These are phyloP conservation scores for Cladosporium sp. DNA, from an alignment of 2,329 filamentous ascomycete genomes.

Conservation along the genomic window DNA sequence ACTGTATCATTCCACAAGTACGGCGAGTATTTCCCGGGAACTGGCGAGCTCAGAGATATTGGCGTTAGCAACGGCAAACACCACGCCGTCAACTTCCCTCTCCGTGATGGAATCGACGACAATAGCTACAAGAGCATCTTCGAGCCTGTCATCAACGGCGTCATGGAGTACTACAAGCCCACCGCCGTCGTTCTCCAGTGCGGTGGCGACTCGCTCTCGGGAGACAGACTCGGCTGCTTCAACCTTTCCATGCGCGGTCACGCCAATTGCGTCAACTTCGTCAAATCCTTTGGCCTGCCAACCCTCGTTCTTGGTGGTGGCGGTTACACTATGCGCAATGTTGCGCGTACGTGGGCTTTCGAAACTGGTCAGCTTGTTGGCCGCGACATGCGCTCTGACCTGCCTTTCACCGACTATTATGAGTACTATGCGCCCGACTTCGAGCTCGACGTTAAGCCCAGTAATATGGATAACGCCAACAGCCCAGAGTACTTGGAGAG, in stretches of 20 bases:
- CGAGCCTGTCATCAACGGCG: constrained; percentile 61
- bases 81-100: constrained; percentile 65
- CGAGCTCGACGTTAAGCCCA: constrained; percentile 63
- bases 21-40: constrained; percentile 67
- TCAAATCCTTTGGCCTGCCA: constrained; percentile 63
- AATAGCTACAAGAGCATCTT: constrained; percentile 64
- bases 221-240: constrained; percentile 64
- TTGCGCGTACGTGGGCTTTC: constrained; percentile 57
- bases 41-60: constrained; percentile 63
- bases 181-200: constrained; percentile 66
- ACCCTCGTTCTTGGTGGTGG: constrained; percentile 63
- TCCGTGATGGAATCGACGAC: constrained; percentile 65
- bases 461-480: constrained; percentile 69
- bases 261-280: constrained; percentile 64
- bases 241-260: constrained; percentile 67
- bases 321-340: constrained; percentile 66
- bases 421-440: constrained; percentile 69
- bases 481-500: constrained; percentile 64
- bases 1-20: constrained; percentile 69
- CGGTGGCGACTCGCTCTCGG: constrained; percentile 63
- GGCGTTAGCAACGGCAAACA: constrained; percentile 63
- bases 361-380: constrained; percentile 78
- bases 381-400: constrained; percentile 70
- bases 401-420: constrained; percentile 97
- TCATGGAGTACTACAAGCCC: constrained; percentile 65